Evolutionary conservation across 768 basidiomycete species (phyloP), one percentile per base, ranked within the genome.

Genomic region (Amanita jacksonii): DNA sequence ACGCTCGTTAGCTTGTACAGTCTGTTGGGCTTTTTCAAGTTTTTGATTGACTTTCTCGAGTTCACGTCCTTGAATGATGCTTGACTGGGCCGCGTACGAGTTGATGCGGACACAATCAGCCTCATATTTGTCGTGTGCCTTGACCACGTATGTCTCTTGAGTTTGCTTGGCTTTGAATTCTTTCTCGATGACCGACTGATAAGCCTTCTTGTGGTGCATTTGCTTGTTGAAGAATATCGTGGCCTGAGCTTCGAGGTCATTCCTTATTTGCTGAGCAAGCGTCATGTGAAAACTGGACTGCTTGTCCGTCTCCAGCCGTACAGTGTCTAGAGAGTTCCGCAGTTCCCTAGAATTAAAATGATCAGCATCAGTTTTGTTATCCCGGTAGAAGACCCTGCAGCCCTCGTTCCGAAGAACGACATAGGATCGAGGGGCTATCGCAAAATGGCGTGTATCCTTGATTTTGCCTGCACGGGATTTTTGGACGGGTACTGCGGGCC

Each of bases 51-150:
- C 77, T 66, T 87, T 91, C 53, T 99, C 96, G 23, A 93, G 71
- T 45, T 98, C 94, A 56, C 80, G 84, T 23, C 96, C 96, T 60
- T 97, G 96, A 19, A 88, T 79, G 6, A 98, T 75, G 1, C 87
- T 81, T 24, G 84, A 77, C 60, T 96, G 91, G 4, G 92, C 92
- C 3, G 91, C 91, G 56, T 85, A 91, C 1, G 88, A 85, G 56
- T 96, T 97, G 69, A 97, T 93, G 38, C 84, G 78, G 15, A 93
- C 68, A 59, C 92, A 94, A 55, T 98, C 94, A 38, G 73, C 68
- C 62, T 96, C 89, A 64, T 97, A 98, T 57, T 91, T 89, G 60
- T 93, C 89, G 49, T 86, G 79, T 2, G 96, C 88, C 60, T 91
- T 91, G 54, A 70, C 69, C 34, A 96, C 91, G 51, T 92, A 81